Evolutionary conservation across 257 asterid genomes (phyloP), one percentile per base, ranked within the genome.

Genomic region (Galeopsis tetrahit): DNA sequence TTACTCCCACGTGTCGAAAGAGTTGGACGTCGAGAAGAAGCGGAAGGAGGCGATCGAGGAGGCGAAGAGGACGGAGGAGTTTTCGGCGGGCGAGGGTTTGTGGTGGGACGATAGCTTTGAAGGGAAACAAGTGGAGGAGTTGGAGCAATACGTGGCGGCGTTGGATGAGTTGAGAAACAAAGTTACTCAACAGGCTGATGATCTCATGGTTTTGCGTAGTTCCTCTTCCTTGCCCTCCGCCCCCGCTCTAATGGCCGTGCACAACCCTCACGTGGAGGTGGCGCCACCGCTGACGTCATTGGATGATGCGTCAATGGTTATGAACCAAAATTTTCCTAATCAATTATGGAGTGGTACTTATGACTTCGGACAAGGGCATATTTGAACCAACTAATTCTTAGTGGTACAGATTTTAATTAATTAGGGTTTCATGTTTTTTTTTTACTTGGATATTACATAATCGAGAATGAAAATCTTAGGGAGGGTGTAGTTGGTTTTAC

Each of bases 61-160:
- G 42, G 42, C 4, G 42, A 38, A 38, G 42, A 38, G 43, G 43
- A 66, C 15, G 80, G 80, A 61, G 8, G 74, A 67, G 3, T 34
- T 57, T 74, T 63, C 70, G 10, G 69, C 69, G 14, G 72, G 31
- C 9, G 78, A 10, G 4, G 28, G 40, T 1, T 44, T 28, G 5
- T 84, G 86, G 89, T 84, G 86, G 89, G 28, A 64, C 1, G 66
- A 64, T 32, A 75, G 6, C 1, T 80, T 84, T 71, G 85, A 77
- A 0, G 78, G 65, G 62, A 13, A 77, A 76, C 82, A 58, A 0
- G 0, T 79, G 74, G 85, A 82, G 15, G 89, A 84, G 53, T 7
- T 84, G 68, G 83, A 82, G 70, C 67, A 77, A 73, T 84, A 68
- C 77, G 51, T 31, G 61, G 63, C 64, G 72, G 83, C 86, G 40